Base-by-base conservation (phyloP, 164 flowering plant genomes). In the Aristolochia californica region DNA sequence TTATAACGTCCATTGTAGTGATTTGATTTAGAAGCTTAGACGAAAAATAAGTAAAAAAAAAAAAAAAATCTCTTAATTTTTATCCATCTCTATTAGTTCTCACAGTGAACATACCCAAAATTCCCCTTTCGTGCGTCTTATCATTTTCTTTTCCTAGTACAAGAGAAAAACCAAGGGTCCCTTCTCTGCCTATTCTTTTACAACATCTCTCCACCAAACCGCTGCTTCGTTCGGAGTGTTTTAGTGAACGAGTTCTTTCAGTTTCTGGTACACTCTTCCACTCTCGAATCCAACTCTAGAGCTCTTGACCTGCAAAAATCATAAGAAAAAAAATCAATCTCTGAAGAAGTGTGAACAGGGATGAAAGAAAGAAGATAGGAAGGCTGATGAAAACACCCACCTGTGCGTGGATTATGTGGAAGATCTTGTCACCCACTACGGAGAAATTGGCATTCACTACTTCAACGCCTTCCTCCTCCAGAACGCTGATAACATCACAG, bases 231-330 rank as follows among this genome's bases (percentile, higher is more conserved):
- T 5, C 22, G 5, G 56, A 11, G 18, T 27, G 5, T 13, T 23
- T 48, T 30, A 67, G 54, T 13, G 22, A 11, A 75, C 52, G 61
- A 82, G 50, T 16, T 78, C 75, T 27, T 70, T 66, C 60, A 83
- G 21, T 65, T 77, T 77, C 58, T 75, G 61, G 13, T 49, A 59
- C 2, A 83, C 68, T 64, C 76, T 78, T 63, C 74, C 49, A 24
- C 76, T 72, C 56, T 80, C 83, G 2, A 83, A 68, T 1, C 84
- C 88, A 60, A 78, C 69, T 57, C 88, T 79, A 18, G 81, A 57
- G 55, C 70, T 59, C 44, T 53, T 72, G 13, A 70, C 84, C 87
- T 80, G 30, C 43, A 66, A 63, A 45, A 20, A 3, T n/a, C 27
- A 40, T 15, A 11, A 11, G 21, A 25, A 30, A 28, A 15, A 43